Evolutionary conservation across 2,329 filamentous ascomycete species (phyloP).

Genomic region (Epichloe sp.): DNA sequence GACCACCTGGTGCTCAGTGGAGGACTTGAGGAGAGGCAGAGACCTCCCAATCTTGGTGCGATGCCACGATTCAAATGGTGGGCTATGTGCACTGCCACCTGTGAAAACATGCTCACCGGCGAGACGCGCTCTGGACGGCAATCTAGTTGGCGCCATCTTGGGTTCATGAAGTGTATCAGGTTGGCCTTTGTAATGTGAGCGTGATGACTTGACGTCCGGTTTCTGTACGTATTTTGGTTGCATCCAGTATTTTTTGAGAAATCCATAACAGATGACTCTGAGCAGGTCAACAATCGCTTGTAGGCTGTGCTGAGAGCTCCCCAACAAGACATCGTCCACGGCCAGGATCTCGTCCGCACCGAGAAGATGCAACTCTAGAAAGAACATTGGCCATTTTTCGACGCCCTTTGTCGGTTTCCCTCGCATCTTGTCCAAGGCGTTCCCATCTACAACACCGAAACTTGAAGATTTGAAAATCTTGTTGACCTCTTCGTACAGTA

Average conservation of each 20-base stretch:
- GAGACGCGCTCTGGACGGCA: not conserved
- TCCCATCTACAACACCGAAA: constrained; percentile 53
- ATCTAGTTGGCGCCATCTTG: not conserved
- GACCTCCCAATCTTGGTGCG: constrained; percentile 20
- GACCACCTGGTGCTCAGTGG: not conserved
- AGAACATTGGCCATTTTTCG: constrained; percentile 84
- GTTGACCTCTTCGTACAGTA: constrained; percentile 70
- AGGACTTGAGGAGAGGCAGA: constrained; percentile 1
- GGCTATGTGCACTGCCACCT: not conserved
- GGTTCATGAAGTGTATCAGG: not conserved
- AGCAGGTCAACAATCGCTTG: constrained; percentile 45
- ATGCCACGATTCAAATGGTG: constrained; percentile 19
- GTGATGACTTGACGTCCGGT: not conserved
- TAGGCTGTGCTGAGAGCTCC: constrained; percentile 35
- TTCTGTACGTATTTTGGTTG: constrained; percentile 31
- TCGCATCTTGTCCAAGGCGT: constrained; percentile 27
- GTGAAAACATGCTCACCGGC: not conserved
- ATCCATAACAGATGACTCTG: constrained; percentile 55
- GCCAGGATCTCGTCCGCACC: constrained; percentile 20
- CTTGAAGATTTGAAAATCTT: constrained; percentile 59
- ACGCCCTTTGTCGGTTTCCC: constrained; percentile 47
- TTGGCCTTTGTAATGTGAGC: not conserved
- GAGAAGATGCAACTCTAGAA: constrained; percentile 48
- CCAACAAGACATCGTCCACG: constrained; percentile 25
- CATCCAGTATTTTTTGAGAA: constrained; percentile 63